These are phyloP conservation scores for Paecilomyces fulvus DNA, from an alignment of 2,329 filamentous ascomycete species.

Conservation along the genomic window DNA sequence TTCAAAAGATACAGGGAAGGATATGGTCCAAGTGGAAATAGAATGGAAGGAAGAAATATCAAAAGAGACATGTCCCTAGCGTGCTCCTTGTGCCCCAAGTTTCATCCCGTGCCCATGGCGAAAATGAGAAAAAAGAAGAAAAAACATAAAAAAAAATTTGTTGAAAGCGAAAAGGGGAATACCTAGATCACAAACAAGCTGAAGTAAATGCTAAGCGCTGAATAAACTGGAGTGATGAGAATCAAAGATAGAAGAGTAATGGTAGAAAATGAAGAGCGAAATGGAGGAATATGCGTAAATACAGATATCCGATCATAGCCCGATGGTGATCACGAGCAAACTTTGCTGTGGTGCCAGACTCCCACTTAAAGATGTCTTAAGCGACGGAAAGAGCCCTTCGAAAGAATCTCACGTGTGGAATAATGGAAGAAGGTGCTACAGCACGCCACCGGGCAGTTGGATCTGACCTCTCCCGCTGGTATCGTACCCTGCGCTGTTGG, in stretches of 20 bases:
- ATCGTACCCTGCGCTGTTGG: not conserved
- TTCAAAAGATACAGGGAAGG: not conserved
- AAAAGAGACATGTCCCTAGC: not conserved
- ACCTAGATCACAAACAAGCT: not conserved
- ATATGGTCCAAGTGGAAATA: not conserved
- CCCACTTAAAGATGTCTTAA: not conserved
- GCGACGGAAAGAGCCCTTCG: no score
- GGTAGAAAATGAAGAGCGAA: not conserved
- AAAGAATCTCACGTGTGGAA: not conserved
- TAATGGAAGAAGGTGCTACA: not conserved
- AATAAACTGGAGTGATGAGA: not conserved
- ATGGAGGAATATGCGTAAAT: not conserved
- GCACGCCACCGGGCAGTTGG: not conserved
- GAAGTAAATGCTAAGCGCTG: not conserved
- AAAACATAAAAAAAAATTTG: not conserved
- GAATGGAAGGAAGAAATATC: not conserved
- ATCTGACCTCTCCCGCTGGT: not conserved
- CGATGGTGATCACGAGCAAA: not conserved
- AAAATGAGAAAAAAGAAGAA: not conserved
- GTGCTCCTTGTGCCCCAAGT: not conserved
- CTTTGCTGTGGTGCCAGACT: not conserved
- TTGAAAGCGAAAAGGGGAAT: not conserved
- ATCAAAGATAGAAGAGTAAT: not conserved
- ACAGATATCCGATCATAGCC: not conserved
- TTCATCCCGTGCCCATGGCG: not conserved